These are phyloP conservation scores for Barbatosphaeria neglecta DNA, from an alignment of 495 filamentous ascomycete genomes.

Conservation along the genomic window DNA sequence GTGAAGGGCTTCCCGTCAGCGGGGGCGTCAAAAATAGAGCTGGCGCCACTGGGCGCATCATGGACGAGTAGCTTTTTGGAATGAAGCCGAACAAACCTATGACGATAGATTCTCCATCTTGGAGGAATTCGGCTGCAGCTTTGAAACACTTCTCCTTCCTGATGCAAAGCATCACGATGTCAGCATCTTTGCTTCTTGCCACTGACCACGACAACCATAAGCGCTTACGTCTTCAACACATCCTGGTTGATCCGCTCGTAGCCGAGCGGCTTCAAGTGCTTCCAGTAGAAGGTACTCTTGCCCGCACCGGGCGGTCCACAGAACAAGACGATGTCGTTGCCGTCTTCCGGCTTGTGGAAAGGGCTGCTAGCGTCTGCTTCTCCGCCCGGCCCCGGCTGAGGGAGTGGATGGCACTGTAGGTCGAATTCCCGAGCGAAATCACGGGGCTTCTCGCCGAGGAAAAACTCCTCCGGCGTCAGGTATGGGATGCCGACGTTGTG, in stretches of 20 bases:
- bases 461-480: constrained; percentile 84
- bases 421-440: constrained; percentile 61
- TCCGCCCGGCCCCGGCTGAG: neutral
- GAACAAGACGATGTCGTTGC: constrained; percentile 69
- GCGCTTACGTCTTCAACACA: constrained; percentile 75
- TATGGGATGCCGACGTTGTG: constrained; percentile 70
- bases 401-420: constrained; percentile 24
- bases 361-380: constrained; percentile 6
- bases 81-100: constrained; percentile 36
- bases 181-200: constrained; percentile 22
- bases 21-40: too few relatives aligned
- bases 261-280: constrained; percentile 60
- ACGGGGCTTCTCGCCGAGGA: constrained; percentile 51
- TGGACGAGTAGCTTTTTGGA: neutral
- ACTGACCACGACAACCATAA: constrained; percentile 15
- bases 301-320: constrained; percentile 82
- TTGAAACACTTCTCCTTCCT: constrained; percentile 68
- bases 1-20: too few relatives aligned
- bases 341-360: constrained; percentile 53
- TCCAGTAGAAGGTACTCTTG: constrained; percentile 85
- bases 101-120: constrained; percentile 54
- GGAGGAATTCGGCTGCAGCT: constrained; percentile 52
- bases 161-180: constrained; percentile 49
- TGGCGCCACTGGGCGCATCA: too few relatives aligned
- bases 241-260: constrained; percentile 90